A percentile compares a stretch with the other conserved stretches of the same genome.
Evolutionary conservation across 2,329 filamentous ascomycete species (phyloP).

Genomic region (Xylariaceae sp.): DNA sequence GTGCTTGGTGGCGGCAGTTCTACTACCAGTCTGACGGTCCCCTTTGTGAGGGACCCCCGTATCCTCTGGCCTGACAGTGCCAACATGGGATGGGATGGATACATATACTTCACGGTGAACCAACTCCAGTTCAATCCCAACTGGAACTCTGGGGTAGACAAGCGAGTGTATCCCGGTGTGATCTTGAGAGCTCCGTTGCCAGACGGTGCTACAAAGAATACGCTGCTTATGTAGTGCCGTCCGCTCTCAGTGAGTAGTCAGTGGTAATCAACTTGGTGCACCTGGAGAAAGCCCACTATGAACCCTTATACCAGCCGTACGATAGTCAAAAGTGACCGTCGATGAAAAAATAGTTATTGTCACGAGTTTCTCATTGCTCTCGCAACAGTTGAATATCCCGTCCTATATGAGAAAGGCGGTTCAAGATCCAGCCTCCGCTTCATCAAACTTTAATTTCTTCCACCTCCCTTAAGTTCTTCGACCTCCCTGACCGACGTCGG

Average conservation of each 20-base stretch:
- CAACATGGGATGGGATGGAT: slow-evolving; percentile 36
- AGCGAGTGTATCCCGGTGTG: slow-evolving; percentile 37
- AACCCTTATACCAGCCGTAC: too few relatives aligned
- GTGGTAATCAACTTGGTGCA: too few relatives aligned
- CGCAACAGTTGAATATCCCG: too few relatives aligned
- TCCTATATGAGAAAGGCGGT: too few relatives aligned
- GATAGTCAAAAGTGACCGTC: too few relatives aligned
- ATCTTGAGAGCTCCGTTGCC: slow-evolving; percentile 39
- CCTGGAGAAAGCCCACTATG: too few relatives aligned
- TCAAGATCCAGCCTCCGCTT: too few relatives aligned
- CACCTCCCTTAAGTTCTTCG: neutral
- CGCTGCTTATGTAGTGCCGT: slow-evolving; percentile 17
- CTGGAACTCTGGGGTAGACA: slow-evolving; percentile 42
- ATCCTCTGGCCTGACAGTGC: slow-evolving; percentile 40
- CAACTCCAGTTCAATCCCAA: slow-evolving; percentile 42
- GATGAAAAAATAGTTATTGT: neutral
- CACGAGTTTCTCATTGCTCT: too few relatives aligned
- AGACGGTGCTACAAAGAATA: slow-evolving; percentile 36
- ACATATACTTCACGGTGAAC: slow-evolving; percentile 43
- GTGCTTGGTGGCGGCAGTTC: slow-evolving; percentile 18
- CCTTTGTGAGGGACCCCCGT: slow-evolving; percentile 37
- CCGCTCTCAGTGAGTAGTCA: too few relatives aligned
- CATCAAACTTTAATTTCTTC: neutral
- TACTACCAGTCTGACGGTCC: slow-evolving; percentile 31
- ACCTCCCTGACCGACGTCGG: neutral